Conservation (phyloP, 2,329 filamentous ascomycete genomes). For the Scytalidium sp. region DNA sequence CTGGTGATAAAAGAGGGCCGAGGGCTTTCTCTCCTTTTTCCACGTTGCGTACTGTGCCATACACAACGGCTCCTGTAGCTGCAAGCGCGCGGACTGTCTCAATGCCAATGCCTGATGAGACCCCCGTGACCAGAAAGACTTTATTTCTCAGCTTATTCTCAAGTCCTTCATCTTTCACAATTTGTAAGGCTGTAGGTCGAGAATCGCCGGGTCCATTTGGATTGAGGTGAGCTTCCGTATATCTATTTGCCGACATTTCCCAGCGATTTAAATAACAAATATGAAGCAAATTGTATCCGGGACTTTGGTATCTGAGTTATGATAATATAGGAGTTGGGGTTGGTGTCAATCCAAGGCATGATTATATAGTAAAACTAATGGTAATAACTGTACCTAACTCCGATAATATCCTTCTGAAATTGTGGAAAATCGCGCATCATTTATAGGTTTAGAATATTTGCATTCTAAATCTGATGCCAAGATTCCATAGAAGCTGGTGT, state of each 20-base stretch:
- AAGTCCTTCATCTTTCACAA: slow-evolving; percentile 28
- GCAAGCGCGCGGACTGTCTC: slow-evolving; percentile 35
- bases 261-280: too few relatives aligned
- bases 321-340: too few relatives aligned
- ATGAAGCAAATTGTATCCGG: too few relatives aligned
- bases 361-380: not conserved
- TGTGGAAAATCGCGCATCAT: not conserved
- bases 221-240: not conserved
- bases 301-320: too few relatives aligned
- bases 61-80: slow-evolving; percentile 34
- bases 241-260: not conserved
- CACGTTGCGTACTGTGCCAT: slow-evolving; percentile 32
- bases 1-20: slow-evolving; percentile 13
- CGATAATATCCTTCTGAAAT: not conserved
- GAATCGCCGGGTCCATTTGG: slow-evolving; percentile 18
- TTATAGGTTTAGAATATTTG: not conserved
- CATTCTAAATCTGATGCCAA: not conserved
- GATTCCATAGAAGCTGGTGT: not conserved
- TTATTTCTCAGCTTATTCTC: slow-evolving; percentile 28
- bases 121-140: slow-evolving; percentile 36
- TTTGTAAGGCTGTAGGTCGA: slow-evolving; percentile 29
- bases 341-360: not conserved
- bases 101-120: slow-evolving; percentile 35
- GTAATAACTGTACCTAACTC: not conserved
- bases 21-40: slow-evolving; percentile 29